These are phyloP conservation scores for Zymoseptoria tritici DNA, from an alignment of 2,329 filamentous ascomycete genomes.

Conservation along the genomic window DNA sequence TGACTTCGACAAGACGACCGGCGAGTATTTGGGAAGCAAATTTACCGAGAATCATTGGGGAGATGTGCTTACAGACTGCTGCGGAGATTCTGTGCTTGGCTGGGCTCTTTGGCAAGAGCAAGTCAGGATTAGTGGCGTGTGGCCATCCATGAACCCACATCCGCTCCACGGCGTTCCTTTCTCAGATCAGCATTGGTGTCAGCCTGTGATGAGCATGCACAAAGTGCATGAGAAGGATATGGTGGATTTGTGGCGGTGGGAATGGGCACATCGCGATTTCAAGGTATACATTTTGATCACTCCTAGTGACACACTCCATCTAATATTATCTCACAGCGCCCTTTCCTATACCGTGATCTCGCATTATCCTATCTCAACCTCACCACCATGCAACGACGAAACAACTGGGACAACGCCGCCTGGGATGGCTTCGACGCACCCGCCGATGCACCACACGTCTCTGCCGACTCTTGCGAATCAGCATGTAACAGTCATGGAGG, in stretches of 20 bases:
- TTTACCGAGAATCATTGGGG: constrained; percentile 30
- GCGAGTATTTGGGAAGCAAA: constrained; percentile 36
- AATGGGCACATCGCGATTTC: constrained; percentile 28
- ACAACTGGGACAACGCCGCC: constrained; percentile 32
- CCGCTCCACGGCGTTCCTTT: constrained; percentile 45
- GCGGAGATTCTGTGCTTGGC: constrained; percentile 44
- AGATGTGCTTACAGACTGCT: constrained; percentile 41
- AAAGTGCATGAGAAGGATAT: constrained; percentile 35
- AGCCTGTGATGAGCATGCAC: constrained; percentile 41
- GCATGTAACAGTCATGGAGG: constrained; percentile 37
- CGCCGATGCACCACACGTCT: constrained; percentile 26
- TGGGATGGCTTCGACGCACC: constrained; percentile 26
- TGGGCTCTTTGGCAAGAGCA: constrained; percentile 40
- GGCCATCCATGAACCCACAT: constrained; percentile 37
- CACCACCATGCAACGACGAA: constrained; percentile 14
- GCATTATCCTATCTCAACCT: constrained; percentile 24
- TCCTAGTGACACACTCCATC: background rate
- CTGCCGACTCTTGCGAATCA: constrained; percentile 31
- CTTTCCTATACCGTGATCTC: constrained; percentile 26
- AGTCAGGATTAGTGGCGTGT: constrained; percentile 40
- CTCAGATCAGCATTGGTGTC: constrained; percentile 43
- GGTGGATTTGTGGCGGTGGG: constrained; percentile 44
- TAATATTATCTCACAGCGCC: constrained; percentile 3
- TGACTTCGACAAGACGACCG: constrained; percentile 21
- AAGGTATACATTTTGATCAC: background rate